Evolutionary conservation across 257 asterid species (phyloP).

Genomic region (Marsdenia floribunda): DNA sequence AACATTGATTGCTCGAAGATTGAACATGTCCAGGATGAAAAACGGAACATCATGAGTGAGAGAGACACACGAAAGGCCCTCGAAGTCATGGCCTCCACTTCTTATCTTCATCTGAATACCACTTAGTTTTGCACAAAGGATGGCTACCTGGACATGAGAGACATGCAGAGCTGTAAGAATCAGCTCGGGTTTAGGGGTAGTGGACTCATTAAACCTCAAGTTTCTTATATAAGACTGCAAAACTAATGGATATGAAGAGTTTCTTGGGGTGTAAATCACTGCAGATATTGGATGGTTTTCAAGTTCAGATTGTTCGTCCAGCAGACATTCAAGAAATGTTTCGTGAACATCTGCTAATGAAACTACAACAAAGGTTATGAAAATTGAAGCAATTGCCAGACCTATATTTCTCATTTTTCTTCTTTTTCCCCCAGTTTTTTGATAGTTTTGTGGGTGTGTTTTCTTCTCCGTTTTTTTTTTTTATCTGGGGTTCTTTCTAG

Average conservation of each 20-base stretch:
- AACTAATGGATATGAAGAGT: constrained; percentile 45
- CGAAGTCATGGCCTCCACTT: constrained; percentile 5
- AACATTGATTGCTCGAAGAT: neutral
- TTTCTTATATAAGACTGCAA: constrained; percentile 47
- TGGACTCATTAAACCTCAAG: constrained; percentile 47
- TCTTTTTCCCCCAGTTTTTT: too few species aligned
- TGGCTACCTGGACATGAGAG: constrained; percentile 49
- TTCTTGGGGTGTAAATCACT: constrained; percentile 32
- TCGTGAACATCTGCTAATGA: constrained; percentile 24
- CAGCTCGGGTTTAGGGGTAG: constrained; percentile 47
- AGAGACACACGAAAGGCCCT: neutral
- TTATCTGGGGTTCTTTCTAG: too few species aligned
- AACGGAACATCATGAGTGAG: neutral
- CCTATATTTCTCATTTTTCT: constrained; percentile 27
- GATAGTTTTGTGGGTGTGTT: too few species aligned
- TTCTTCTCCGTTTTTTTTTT: too few species aligned
- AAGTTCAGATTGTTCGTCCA: constrained; percentile 22
- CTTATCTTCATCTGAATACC: neutral
- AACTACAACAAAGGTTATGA: constrained; percentile 15
- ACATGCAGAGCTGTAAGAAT: constrained; percentile 43
- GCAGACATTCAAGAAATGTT: constrained; percentile 37
- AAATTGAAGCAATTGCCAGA: constrained; percentile 17
- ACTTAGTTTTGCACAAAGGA: constrained; percentile 26
- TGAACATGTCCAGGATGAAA: constrained; percentile 5
- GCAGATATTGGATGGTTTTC: constrained; percentile 43